phyloP scores from a whole-genome alignment of 805 yeast genomes.

The Yamadazyma olivae region DNA sequence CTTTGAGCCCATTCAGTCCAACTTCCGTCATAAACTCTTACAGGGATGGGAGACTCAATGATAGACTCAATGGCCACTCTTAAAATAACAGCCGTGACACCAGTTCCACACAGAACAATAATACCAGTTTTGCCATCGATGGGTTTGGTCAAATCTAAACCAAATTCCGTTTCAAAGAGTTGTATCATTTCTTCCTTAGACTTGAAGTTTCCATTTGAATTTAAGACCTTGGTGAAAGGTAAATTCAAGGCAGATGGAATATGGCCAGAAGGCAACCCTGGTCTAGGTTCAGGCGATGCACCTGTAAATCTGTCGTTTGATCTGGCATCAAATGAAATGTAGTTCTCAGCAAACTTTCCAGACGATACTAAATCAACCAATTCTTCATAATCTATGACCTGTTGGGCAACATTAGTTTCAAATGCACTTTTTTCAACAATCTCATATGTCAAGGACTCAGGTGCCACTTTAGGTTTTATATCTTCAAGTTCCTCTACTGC shows the following conservation, averaged over 20 bases:
- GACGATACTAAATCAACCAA: slow-evolving; percentile 54
- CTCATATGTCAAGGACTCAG: not conserved
- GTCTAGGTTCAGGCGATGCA: slow-evolving; percentile 80
- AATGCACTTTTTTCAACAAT: slow-evolving; percentile 18
- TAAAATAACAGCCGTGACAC: slow-evolving; percentile 89
- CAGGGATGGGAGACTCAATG: slow-evolving; percentile 32
- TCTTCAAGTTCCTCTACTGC: slow-evolving; percentile 9
- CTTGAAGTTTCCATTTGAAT: slow-evolving; percentile 45
- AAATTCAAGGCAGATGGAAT: slow-evolving; percentile 75
- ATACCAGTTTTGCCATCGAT: slow-evolving; percentile 49
- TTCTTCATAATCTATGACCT: slow-evolving; percentile 67
- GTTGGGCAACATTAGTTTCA: slow-evolving; percentile 35
- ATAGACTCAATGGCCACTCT: slow-evolving; percentile 59
- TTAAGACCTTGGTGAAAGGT: slow-evolving; percentile 68
- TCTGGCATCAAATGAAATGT: slow-evolving; percentile 78
- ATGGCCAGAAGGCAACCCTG: slow-evolving; percentile 87
- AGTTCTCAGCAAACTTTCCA: slow-evolving; percentile 42
- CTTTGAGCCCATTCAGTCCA: slow-evolving; percentile 87
- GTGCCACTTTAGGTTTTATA: not conserved
- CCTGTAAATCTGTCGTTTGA: slow-evolving; percentile 75
- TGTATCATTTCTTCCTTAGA: slow-evolving; percentile 42
- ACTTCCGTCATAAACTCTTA: slow-evolving; percentile 67
- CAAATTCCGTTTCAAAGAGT: slow-evolving; percentile 39
- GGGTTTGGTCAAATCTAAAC: slow-evolving; percentile 26
- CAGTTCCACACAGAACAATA: slow-evolving; percentile 92